A percentile compares a stretch with the other conserved stretches of the same genome.
Evolutionary conservation across 1,139 yeast species (phyloP).

Genomic region (Tardiomyces digboiensis): DNA sequence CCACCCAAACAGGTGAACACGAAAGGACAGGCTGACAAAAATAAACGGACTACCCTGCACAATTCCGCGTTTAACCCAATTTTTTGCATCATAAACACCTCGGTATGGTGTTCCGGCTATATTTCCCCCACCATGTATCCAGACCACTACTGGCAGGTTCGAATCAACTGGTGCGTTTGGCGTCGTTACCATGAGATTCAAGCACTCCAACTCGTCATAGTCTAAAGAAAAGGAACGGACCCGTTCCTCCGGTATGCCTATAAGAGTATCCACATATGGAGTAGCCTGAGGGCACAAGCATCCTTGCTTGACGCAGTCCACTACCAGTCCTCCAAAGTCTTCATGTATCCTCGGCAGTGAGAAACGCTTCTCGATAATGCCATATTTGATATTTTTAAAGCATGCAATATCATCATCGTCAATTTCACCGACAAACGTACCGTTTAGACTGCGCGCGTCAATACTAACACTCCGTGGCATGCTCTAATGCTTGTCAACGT

Average conservation of each 20-base stretch:
- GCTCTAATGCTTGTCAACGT: too few relatives aligned
- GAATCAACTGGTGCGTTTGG: conserved; percentile 5
- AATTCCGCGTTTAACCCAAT: conserved; percentile 7
- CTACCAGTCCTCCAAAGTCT: neutral
- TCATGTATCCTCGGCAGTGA: neutral
- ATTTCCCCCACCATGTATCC: conserved; percentile 26
- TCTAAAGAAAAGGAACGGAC: conserved; percentile 11
- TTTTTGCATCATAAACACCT: conserved; percentile 16
- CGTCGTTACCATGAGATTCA: conserved; percentile 12
- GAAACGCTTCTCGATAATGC: neutral
- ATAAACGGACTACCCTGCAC: conserved; percentile 21
- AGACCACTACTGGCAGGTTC: conserved; percentile 20
- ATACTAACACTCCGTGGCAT: too few relatives aligned
- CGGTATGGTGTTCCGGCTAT: conserved; percentile 24
- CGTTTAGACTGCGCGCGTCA: too few relatives aligned
- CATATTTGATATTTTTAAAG: neutral
- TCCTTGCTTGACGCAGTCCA: conserved; percentile 16
- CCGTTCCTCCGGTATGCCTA: conserved; percentile 12
- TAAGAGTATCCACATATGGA: conserved; percentile 16
- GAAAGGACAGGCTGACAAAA: conserved; percentile 31
- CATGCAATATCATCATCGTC: neutral
- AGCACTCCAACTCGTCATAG: conserved; percentile 18
- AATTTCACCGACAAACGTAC: conserved; percentile 7
- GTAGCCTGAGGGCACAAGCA: conserved; percentile 18
- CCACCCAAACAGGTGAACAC: conserved; percentile 34